Base-by-base conservation (phyloP, 345 rosid genomes). In the Cardamine resedifolia region DNA sequence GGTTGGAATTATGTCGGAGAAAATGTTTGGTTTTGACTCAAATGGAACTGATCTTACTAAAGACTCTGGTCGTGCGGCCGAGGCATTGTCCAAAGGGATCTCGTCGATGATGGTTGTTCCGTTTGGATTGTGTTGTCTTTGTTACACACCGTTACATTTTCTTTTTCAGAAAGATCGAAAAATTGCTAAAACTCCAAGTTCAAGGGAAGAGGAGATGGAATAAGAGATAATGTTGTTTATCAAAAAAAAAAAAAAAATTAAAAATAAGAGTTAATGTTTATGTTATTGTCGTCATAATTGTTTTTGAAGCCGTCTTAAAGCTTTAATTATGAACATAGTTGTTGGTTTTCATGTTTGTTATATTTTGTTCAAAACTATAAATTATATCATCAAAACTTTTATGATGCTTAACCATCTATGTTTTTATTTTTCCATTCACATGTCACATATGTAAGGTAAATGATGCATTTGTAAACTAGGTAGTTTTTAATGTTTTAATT, bases 1-100 rank as follows among this genome's bases (percentile, higher is more conserved):
- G 85, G 94, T 87, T 9, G 98, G 98, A 12, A 85, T 93, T 71
- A 85, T 90, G 70, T 87, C 97, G 0, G 97, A 89, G 75, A 84
- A 78, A 68, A 55, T 83, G 33, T 88, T 80, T 8, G 97, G 97
- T 0, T 93, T 90, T 66, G 87, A 85, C 45, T 57, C 93, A 3
- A 84, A 86, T 71, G 75, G 85, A 7, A 67, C 83, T 4, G 87
- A 85, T 69, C 76, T 79, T 3, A 20, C 75, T 6, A 80, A 69
- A 26, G 96, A 91, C 30, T 87, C 87, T 44, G 58, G 74, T 1
- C 81, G 67, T 14, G 87, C 79, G 77, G 96, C 97, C 2, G 39
- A 77, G 9, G 98, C 97, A 1, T 68, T 93, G 80, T 93, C 98
- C 0, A 83, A 79, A 61, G 98, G 96, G 51, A 87, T 90, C 45